These are phyloP conservation scores for Geranium rotundifolium DNA, from an alignment of 345 rosid genomes.

Conservation along the genomic window DNA sequence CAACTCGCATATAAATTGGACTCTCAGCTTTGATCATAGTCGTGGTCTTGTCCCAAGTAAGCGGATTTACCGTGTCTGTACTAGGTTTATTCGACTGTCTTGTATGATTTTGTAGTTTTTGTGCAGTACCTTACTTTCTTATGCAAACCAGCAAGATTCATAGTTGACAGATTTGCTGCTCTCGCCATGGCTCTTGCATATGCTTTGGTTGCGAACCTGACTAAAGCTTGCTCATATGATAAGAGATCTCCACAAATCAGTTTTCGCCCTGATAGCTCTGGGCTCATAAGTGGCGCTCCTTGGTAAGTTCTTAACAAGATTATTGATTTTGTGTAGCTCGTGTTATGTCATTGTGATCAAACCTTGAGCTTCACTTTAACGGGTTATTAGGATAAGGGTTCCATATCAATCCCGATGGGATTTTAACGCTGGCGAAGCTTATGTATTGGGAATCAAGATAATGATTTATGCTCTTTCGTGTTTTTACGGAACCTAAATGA, in stretches of 20 bases:
- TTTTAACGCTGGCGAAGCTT: slow-evolving; percentile 46
- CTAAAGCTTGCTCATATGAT: slow-evolving; percentile 69
- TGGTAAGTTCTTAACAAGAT: slow-evolving; percentile 39
- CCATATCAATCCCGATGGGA: slow-evolving; percentile 83
- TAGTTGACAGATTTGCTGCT: slow-evolving; percentile 45
- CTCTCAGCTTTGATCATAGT: slow-evolving; percentile 62
- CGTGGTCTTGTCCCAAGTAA: slow-evolving; percentile 70
- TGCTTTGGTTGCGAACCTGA: slow-evolving; percentile 70
- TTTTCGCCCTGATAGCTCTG: slow-evolving; percentile 78
- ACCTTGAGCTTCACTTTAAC: no score
- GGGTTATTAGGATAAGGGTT: slow-evolving; percentile 46
- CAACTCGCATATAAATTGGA: slow-evolving; percentile 58
- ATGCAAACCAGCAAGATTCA: slow-evolving; percentile 29
- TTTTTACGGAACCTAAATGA: no score
- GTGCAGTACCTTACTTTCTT: slow-evolving; percentile 59
- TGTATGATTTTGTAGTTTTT: not conserved
- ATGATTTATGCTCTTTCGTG: no score
- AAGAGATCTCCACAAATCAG: slow-evolving; percentile 34
- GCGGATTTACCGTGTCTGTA: not conserved
- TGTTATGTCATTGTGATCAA: no score
- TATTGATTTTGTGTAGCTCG: not conserved
- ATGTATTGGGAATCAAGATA: no score
- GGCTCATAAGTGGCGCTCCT: slow-evolving; percentile 64
- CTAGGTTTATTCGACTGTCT: not conserved
- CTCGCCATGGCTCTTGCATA: slow-evolving; percentile 49